Base-by-base conservation (phyloP, 345 rosid genomes). In the Corymbia maculata region DNA sequence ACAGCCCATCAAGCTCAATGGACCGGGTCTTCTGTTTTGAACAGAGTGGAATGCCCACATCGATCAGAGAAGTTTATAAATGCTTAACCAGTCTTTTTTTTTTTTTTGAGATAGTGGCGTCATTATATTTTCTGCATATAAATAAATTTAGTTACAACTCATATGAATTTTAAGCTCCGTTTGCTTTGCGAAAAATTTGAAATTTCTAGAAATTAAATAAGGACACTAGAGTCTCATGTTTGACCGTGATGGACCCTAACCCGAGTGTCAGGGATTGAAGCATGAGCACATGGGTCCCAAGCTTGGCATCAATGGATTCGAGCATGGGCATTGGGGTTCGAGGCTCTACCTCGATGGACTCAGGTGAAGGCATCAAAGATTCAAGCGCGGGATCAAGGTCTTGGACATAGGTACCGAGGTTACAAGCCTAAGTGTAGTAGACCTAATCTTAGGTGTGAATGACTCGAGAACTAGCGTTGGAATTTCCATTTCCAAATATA, bases 401-500 rank as follows among this genome's bases (percentile, higher is more conserved):
- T 6, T 28, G 22, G 22, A 26, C 61, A 55, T 12, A 8, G 4
- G 2, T 5, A 1, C 61, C 28, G 22, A 2, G 22, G 1, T 55
- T 12, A 55, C 4, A 21, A 4, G 13, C 28, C 13, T 5, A 0
- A 55, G 28, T 2, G 0, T 1, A 22, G 1, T 26, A 55, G 26
- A 55, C 61, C 28, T 4, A 1, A 55, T 22, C 2, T 12, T 22
- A 55, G 4, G 21, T 8, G 61, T 0, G 13, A 26, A 12, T 2
- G 24, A 55, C 61, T 55, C 0, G 11, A 0, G 61, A 22, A 55
- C 21, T 22, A 55, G 12, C 12, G 8, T 2, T 2, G 2, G 10
- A 17, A 55, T 55, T 19, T 55, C 28, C 5, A 55, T 55, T 19
- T 5, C 61, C 26, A 21, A 55, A 11, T 4, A 55, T 55, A 55